These are phyloP conservation scores for Lactarius pseudohatsudake DNA, from an alignment of 768 basidiomycete species.

Conservation along the genomic window DNA sequence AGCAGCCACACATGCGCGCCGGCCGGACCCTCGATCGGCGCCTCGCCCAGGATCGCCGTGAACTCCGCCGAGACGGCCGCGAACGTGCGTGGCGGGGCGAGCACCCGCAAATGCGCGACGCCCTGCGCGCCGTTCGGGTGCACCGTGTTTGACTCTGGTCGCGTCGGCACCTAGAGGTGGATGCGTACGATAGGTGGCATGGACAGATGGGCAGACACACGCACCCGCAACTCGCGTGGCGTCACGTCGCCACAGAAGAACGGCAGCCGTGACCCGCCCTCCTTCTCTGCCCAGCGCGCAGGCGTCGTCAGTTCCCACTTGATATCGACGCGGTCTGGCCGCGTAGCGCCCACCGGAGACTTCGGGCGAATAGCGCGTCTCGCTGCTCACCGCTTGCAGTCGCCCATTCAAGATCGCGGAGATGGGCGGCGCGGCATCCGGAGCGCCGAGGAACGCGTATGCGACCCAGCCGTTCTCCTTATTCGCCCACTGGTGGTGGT, in stretches of 20 bases:
- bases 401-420: conserved; percentile 57
- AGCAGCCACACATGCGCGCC: conserved; percentile 25
- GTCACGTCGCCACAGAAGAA: conserved; percentile 79
- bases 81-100: conserved; percentile 39
- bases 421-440: conserved; percentile 40
- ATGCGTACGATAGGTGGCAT: background rate
- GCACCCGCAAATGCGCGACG: conserved; percentile 49
- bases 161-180: conserved; percentile 46
- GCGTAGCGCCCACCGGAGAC: conserved; percentile 52
- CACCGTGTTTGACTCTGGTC: conserved; percentile 45
- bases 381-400: conserved; percentile 36
- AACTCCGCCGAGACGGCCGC: conserved; percentile 40
- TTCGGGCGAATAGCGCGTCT: conserved; percentile 46
- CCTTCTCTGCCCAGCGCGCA: conserved; percentile 29
- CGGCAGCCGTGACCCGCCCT: conserved; percentile 43
- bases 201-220: background rate
- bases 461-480: conserved; percentile 66
- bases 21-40: conserved; percentile 33
- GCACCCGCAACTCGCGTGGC: conserved; percentile 55
- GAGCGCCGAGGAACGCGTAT: conserved; percentile 59
- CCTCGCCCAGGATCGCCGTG: conserved; percentile 48
- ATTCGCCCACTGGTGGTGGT: conserved; percentile 52
- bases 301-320: conserved; percentile 59
- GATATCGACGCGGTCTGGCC: conserved; percentile 54
- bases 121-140: conserved; percentile 54